phyloP scores from a whole-genome alignment of 257 asterid genomes.

The Fraxinus pennsylvanica region DNA sequence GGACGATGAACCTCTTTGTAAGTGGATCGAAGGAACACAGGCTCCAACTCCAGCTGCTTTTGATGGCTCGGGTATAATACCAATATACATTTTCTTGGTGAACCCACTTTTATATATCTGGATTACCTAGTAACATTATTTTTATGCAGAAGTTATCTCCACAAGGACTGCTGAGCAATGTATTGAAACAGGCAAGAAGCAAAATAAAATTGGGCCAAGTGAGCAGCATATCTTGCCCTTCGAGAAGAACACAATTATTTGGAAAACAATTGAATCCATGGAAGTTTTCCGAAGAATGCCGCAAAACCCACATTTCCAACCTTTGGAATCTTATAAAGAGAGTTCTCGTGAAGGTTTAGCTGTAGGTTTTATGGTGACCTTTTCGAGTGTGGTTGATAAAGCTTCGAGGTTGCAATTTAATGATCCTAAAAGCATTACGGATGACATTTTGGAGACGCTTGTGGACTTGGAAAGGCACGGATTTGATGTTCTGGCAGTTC shows the following conservation, averaged over 20 bases:
- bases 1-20: conserved; percentile 67
- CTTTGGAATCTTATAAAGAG: conserved; percentile 52
- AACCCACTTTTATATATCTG: conserved; percentile 4
- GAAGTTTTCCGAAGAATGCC: conserved; percentile 67
- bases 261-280: conserved; percentile 72
- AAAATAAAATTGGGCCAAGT: conserved; percentile 20
- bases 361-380: conserved; percentile 73
- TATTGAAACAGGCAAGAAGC: conserved; percentile 30
- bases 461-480: conserved; percentile 68
- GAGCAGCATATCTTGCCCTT: conserved; percentile 58
- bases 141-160: conserved; percentile 39
- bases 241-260: conserved; percentile 51
- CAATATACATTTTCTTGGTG: neutral
- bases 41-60: conserved; percentile 39
- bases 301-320: conserved; percentile 81
- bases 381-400: conserved; percentile 55
- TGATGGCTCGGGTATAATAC: conserved; percentile 49
- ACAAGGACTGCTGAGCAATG: conserved; percentile 30
- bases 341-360: conserved; percentile 79
- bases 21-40: conserved; percentile 57
- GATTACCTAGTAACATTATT: conserved; percentile 10
- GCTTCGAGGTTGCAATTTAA: conserved; percentile 42
- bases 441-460: conserved; percentile 58
- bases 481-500: conserved; percentile 47
- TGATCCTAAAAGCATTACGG: conserved; percentile 42